Percentiles rank a stretch among this genome's conserved stretches.
phyloP scores from a whole-genome alignment of 495 filamentous ascomycete genomes.

The Amorphotheca resinae region DNA sequence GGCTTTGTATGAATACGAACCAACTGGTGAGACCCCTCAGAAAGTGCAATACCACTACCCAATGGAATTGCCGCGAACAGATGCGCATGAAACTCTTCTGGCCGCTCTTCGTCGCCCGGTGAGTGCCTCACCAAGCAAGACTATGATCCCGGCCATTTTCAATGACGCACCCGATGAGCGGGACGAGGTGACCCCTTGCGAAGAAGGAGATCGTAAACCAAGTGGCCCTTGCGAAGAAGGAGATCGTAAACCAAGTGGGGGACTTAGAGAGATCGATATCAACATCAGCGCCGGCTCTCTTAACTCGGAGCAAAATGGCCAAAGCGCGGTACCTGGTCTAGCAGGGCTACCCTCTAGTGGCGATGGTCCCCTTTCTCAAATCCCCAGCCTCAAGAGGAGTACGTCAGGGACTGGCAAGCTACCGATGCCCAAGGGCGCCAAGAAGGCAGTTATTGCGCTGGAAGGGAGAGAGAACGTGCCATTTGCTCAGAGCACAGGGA shows the following conservation, averaged over 20 bases:
- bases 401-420: constrained; percentile 27
- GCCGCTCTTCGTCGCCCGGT: constrained; percentile 13
- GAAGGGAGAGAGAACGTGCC: constrained; percentile 47
- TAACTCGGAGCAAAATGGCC: constrained; percentile 14
- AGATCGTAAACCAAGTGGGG: constrained; percentile 23
- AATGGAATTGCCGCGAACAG: constrained; percentile 62
- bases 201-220: not conserved
- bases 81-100: constrained; percentile 42
- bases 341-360: not conserved
- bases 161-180: constrained; percentile 6
- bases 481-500: constrained; percentile 21
- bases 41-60: constrained; percentile 67
- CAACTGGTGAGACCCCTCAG: constrained; percentile 77
- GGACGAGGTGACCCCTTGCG: not conserved
- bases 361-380: constrained; percentile 30
- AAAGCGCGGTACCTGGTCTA: constrained; percentile 5
- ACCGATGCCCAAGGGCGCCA: constrained; percentile 31
- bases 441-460: constrained; percentile 30
- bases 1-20: constrained; percentile 59
- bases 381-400: constrained; percentile 40
- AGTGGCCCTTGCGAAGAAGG: not conserved
- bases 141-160: constrained; percentile 15
- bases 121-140: constrained; percentile 7
- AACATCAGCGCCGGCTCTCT: constrained; percentile 26
- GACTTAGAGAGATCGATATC: constrained; percentile 43